Conservation (phyloP, 2,329 filamentous ascomycete genomes). For the Colletotrichum spaethianum region DNA sequence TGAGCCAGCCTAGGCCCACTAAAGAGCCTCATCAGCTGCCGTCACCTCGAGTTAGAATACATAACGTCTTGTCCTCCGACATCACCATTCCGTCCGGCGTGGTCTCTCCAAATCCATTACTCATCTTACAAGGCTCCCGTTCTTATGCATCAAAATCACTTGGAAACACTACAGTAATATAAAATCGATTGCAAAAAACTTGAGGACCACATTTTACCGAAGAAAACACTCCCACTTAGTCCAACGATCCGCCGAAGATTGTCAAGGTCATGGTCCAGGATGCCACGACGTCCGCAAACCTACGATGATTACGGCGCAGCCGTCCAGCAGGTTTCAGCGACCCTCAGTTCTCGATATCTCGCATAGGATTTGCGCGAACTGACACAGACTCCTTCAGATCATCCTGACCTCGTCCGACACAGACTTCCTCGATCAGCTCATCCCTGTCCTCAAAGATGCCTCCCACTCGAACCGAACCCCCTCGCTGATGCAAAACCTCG, state of each 20-base stretch:
- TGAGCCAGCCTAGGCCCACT: not conserved
- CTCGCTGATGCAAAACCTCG: constrained; percentile 82
- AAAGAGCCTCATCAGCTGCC: constrained; percentile 14
- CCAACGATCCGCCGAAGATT: not conserved
- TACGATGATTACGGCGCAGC: constrained; percentile 64
- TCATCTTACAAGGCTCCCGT: not conserved
- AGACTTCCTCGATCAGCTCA: constrained; percentile 96
- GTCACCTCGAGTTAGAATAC: not conserved
- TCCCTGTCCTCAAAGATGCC: constrained; percentile 93
- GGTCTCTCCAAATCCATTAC: not conserved
- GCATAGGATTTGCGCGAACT: not conserved
- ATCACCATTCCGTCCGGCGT: not conserved
- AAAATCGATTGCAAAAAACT: not conserved
- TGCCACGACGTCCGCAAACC: constrained; percentile 61
- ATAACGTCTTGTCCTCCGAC: not conserved
- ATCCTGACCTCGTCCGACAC: constrained; percentile 91
- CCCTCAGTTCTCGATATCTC: constrained; percentile 30
- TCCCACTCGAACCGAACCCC: constrained; percentile 80
- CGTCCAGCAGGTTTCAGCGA: constrained; percentile 58
- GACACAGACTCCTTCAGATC: constrained; percentile 70
- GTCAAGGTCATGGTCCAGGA: constrained; percentile 44
- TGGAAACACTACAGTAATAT: too few relatives aligned
- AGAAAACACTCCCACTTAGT: not conserved
- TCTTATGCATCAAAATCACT: not conserved
- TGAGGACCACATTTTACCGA: not conserved